phyloP scores from a whole-genome alignment of 768 basidiomycete genomes.

The Agrocybe praecox region DNA sequence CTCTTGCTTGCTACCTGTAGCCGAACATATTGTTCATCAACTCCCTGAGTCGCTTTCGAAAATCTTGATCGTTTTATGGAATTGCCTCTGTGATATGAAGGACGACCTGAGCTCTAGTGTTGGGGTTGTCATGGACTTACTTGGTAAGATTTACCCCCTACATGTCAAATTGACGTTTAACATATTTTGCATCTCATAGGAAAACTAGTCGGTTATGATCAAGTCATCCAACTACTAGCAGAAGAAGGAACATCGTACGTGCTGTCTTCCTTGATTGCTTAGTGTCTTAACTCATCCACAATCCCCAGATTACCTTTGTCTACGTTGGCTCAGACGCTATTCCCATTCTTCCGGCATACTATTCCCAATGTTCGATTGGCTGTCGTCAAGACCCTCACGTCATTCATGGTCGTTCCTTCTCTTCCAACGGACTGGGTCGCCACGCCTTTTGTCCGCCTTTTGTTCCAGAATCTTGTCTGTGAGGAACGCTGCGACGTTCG shows the following conservation, averaged over 20 bases:
- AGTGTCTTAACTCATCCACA: constrained; percentile 1
- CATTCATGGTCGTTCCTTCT: constrained; percentile 79
- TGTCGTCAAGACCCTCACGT: constrained; percentile 85
- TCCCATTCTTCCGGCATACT: constrained; percentile 97
- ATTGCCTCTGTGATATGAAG: constrained; percentile 88
- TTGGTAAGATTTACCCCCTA: constrained; percentile 57
- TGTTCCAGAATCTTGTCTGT: constrained; percentile 92
- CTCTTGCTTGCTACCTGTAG: constrained; percentile 88
- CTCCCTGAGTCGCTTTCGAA: constrained; percentile 71
- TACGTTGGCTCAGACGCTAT: constrained; percentile 84
- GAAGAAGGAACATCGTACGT: constrained; percentile 73
- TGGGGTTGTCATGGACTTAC: constrained; percentile 94
- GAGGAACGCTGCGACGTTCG: constrained; percentile 91
- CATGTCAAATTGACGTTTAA: not conserved
- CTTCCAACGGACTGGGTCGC: constrained; percentile 83
- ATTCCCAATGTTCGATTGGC: constrained; percentile 92
- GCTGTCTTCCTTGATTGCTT: not conserved
- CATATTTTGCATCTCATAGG: constrained; percentile 44
- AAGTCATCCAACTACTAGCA: constrained; percentile 78
- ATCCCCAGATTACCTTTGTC: constrained; percentile 71
- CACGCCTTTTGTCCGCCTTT: constrained; percentile 73
- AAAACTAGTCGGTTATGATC: constrained; percentile 76
- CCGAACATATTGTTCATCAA: constrained; percentile 73
- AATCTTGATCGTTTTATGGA: constrained; percentile 87
- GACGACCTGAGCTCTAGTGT: constrained; percentile 97